Percentiles rank a stretch among this genome's conserved stretches.
Evolutionary conservation across 257 asterid species (phyloP).

Genomic region (Anisodus acutangulus): DNA sequence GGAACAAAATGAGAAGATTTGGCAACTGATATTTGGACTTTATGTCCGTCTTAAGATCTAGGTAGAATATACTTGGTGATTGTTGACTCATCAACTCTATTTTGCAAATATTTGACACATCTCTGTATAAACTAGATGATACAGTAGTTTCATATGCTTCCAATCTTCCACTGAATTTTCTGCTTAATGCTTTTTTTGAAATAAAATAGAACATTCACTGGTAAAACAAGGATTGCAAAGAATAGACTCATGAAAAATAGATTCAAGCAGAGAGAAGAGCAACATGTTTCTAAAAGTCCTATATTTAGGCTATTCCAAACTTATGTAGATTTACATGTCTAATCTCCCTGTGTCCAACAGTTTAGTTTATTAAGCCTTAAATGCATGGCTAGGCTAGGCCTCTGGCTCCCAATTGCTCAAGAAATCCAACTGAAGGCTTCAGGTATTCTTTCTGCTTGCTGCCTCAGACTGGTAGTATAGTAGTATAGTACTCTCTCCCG

Average conservation of each 20-base stretch:
- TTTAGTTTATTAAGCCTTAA: background rate
- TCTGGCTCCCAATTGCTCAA: background rate
- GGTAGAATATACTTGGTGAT: background rate
- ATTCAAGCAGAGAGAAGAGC: background rate
- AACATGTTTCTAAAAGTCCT: background rate
- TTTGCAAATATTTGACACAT: background rate
- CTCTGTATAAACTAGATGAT: background rate
- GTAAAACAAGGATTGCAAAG: background rate
- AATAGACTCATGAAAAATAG: background rate
- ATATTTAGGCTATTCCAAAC: background rate
- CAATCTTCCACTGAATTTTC: background rate
- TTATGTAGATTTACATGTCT: background rate
- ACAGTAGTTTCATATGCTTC: background rate
- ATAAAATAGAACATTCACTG: background rate
- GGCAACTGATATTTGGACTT: background rate
- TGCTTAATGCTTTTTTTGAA: background rate
- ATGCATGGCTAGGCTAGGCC: background rate
- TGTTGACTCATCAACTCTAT: background rate
- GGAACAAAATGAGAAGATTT: constrained; percentile 29
- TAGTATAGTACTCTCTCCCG: background rate
- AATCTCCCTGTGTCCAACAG: background rate
- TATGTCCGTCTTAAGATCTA: background rate
- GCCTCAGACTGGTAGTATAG: background rate
- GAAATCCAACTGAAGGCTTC: background rate
- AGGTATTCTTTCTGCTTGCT: background rate